Conservation (phyloP, 2,329 filamentous ascomycete species). For the Epichloe amarillans region DNA sequence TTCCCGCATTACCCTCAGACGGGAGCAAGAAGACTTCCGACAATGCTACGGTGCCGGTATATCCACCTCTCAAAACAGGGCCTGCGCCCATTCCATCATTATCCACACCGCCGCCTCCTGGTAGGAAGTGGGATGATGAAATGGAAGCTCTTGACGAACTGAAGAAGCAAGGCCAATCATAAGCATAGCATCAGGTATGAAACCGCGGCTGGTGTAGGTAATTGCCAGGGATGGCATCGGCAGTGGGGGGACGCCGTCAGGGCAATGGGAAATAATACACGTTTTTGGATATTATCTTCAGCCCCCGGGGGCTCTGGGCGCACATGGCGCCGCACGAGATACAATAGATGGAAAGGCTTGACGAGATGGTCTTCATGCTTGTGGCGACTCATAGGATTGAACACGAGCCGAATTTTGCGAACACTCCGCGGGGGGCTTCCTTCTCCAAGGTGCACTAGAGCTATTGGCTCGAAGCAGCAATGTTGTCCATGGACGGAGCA, state of each 20-base stretch:
- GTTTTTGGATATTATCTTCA: too few relatives aligned
- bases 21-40: slow-evolving; percentile 11
- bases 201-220: not conserved
- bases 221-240: not conserved
- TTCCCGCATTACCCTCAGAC: slow-evolving; percentile 22
- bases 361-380: too few relatives aligned
- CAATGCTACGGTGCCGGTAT: slow-evolving; percentile 6
- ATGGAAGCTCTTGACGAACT: slow-evolving; percentile 36
- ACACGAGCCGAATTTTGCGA: too few relatives aligned
- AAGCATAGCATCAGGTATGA: not conserved
- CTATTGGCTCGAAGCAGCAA: too few relatives aligned
- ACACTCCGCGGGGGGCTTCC: too few relatives aligned
- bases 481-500: not conserved
- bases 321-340: too few relatives aligned
- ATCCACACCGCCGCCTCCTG: slow-evolving; percentile 16
- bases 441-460: too few relatives aligned
- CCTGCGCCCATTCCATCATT: slow-evolving; percentile 9
- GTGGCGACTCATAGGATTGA: too few relatives aligned
- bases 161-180: slow-evolving; percentile 9
- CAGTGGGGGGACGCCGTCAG: not conserved
- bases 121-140: slow-evolving; percentile 44
- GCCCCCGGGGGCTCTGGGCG: too few relatives aligned
- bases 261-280: not conserved
- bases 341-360: too few relatives aligned
- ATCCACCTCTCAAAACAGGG: not conserved